Conservation (phyloP, 345 rosid species). For the Streptanthus diversifolius region DNA sequence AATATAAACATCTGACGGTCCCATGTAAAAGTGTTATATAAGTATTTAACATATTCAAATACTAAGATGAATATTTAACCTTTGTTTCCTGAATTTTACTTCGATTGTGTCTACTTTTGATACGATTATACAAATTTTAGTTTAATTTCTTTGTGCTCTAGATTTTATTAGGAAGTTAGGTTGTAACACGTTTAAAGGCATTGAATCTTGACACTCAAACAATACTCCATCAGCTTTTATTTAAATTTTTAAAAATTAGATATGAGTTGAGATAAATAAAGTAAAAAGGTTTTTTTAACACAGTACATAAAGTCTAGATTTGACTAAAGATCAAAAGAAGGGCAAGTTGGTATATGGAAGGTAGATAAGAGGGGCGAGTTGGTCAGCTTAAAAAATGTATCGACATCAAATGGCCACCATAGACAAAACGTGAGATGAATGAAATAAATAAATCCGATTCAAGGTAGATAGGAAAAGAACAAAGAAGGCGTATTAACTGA, state of each 20-base stretch:
- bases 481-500: neutral
- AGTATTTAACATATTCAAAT: no score
- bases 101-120: neutral
- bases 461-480: neutral
- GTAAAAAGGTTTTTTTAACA: neutral
- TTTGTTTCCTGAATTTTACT: no score
- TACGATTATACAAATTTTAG: neutral
- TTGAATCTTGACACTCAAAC: neutral
- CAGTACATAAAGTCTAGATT: neutral
- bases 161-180: neutral
- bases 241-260: neutral
- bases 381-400: neutral
- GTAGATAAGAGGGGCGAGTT: neutral
- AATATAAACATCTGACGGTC: neutral
- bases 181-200: neutral
- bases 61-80: no score
- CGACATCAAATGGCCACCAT: neutral
- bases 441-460: neutral
- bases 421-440: constrained; percentile 20
- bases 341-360: neutral
- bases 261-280: neutral
- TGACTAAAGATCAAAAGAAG: neutral
- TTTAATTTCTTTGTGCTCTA: neutral
- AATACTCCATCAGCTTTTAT: neutral
- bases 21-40: neutral